Evolutionary conservation across 2,329 filamentous ascomycete species (phyloP).

Genomic region (Stachybotrys echinatus): DNA sequence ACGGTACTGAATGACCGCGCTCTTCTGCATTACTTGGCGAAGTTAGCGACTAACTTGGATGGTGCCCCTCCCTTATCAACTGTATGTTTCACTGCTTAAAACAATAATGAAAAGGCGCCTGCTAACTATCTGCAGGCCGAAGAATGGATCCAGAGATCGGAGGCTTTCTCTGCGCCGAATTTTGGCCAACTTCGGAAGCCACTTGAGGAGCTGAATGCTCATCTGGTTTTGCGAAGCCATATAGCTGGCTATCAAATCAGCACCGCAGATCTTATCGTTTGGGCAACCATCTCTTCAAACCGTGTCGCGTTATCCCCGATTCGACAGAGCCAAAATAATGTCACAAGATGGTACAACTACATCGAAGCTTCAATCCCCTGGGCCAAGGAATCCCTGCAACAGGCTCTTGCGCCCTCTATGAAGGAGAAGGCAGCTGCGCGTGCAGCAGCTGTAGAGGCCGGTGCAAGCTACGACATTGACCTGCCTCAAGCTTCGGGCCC

Average conservation of each 20-base stretch:
- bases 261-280: conserved; percentile 69
- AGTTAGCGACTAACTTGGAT: neutral
- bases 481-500: conserved; percentile 74
- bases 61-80: neutral
- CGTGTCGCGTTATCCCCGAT: conserved; percentile 69
- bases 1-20: neutral
- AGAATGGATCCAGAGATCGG: neutral
- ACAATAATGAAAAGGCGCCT: neutral
- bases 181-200: conserved; percentile 71
- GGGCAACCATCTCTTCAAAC: conserved; percentile 72
- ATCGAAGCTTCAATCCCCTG: conserved; percentile 70
- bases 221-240: conserved; percentile 74
- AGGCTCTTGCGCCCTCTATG: neutral
- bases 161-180: conserved; percentile 33
- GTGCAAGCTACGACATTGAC: conserved; percentile 75
- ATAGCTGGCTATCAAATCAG: conserved; percentile 70
- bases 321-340: conserved; percentile 64
- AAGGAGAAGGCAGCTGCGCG: conserved; percentile 56
- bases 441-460: conserved; percentile 63
- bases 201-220: conserved; percentile 68
- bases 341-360: conserved; percentile 75
- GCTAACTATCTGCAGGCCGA: neutral
- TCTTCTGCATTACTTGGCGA: neutral
- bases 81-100: neutral
- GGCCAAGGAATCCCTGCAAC: conserved; percentile 49